A percentile compares a stretch with the other conserved stretches of the same genome.
These are phyloP conservation scores for Leccinum holopus DNA, from an alignment of 1,284 basidiomycete species.

Conservation along the genomic window DNA sequence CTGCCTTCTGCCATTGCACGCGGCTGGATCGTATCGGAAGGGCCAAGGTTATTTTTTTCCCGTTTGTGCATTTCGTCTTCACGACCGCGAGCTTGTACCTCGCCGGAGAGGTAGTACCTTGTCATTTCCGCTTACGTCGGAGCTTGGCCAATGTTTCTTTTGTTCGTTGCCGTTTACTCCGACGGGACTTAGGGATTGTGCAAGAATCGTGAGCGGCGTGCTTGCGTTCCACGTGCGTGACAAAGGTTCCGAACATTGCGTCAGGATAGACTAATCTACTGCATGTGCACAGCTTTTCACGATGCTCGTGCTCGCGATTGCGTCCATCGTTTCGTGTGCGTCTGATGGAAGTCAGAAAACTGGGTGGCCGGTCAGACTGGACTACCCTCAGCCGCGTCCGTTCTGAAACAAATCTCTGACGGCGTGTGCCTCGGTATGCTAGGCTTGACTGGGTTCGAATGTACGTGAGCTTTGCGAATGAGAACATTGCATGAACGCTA, in stretches of 20 bases:
- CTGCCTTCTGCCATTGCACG: no score
- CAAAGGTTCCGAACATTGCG: neutral
- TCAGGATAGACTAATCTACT: neutral
- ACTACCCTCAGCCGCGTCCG: conserved; percentile 27
- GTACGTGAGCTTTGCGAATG: conserved; percentile 34
- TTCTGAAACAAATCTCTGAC: conserved; percentile 53
- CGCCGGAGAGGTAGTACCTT: conserved; percentile 48
- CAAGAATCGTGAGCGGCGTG: conserved; percentile 54
- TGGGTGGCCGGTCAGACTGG: conserved; percentile 46
- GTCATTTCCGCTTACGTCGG: conserved; percentile 54
- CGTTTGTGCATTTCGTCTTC: no score
- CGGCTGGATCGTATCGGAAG: no score
- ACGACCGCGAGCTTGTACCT: conserved; percentile 65
- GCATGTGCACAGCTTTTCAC: conserved; percentile 44
- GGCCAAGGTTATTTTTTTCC: no score
- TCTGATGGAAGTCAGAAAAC: conserved; percentile 50
- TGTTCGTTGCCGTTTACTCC: conserved; percentile 56
- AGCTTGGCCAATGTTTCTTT: conserved; percentile 47
- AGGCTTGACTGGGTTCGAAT: conserved; percentile 69
- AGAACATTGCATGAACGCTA: conserved; percentile 6
- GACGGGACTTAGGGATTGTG: conserved; percentile 60
- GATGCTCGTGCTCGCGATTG: conserved; percentile 54
- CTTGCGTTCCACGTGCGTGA: conserved; percentile 57
- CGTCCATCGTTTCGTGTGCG: conserved; percentile 51
- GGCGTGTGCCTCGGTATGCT: conserved; percentile 69